Conservation (phyloP, 2,329 filamentous ascomycete genomes). For the Colletotrichum sp. region DNA sequence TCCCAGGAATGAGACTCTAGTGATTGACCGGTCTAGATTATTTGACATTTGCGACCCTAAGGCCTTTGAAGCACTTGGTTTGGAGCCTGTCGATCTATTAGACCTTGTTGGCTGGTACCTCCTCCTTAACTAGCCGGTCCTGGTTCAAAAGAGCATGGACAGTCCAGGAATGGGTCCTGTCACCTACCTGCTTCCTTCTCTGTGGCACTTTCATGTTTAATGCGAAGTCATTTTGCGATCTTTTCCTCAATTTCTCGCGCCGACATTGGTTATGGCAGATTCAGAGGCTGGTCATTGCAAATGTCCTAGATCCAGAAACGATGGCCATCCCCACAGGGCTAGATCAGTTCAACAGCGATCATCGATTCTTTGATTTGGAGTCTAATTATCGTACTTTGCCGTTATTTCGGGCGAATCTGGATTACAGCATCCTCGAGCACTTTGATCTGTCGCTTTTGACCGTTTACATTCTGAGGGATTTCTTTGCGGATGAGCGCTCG, state of each 20-base stretch:
- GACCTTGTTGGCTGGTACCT: neutral
- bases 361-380: neutral
- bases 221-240: too few species aligned
- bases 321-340: neutral
- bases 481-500: accelerated
- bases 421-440: accelerated
- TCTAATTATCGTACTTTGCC: accelerated
- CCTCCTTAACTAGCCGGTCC: accelerated
- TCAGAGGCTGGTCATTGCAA: accelerated
- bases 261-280: too few species aligned
- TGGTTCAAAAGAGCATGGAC: neutral
- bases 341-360: too few species aligned
- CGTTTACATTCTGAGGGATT: neutral
- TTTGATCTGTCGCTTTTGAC: accelerated
- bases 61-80: accelerated
- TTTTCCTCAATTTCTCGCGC: too few species aligned
- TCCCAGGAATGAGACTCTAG: accelerated
- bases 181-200: accelerated
- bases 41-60: neutral
- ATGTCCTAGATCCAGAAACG: accelerated
- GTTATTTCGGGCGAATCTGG: accelerated
- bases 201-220: neutral
- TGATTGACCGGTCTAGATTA: accelerated
- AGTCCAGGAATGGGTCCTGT: neutral
- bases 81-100: neutral